These are phyloP conservation scores for Isabelozyma heimii DNA, from an alignment of 805 yeast genomes.

Conservation along the genomic window DNA sequence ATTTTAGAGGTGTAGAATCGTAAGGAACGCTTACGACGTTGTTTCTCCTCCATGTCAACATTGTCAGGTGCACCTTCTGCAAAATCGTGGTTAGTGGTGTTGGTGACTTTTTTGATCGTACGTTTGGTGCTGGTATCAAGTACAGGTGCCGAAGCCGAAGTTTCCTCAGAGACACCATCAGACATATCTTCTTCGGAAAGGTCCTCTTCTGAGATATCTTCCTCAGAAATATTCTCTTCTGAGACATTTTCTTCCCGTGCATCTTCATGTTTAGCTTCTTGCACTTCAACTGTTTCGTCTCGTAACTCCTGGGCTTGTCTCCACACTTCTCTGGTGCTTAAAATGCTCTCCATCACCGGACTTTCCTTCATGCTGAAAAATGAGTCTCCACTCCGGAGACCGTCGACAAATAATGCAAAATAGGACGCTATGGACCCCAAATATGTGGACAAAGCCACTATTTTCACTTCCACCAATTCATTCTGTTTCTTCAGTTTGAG, in stretches of 20 bases:
- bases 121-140: conserved; percentile 55
- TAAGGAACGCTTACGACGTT: conserved; percentile 71
- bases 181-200: conserved; percentile 7
- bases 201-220: conserved; percentile 7
- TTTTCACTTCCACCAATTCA: conserved; percentile 49
- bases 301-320: conserved; percentile 68
- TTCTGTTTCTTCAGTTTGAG: conserved; percentile 14
- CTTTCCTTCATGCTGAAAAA: conserved; percentile 72
- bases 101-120: conserved; percentile 38
- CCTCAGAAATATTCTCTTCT: conserved; percentile 4
- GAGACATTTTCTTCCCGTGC: neutral
- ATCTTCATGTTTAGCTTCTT: neutral
- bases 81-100: conserved; percentile 44
- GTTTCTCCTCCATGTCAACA: conserved; percentile 84
- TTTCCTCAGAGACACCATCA: conserved; percentile 10
- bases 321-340: conserved; percentile 85
- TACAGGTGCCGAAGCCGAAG: conserved; percentile 29
- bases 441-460: conserved; percentile 73
- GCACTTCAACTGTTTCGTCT: conserved; percentile 7
- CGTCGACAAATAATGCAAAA: conserved; percentile 67
- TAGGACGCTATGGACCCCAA: conserved; percentile 76
- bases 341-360: conserved; percentile 83
- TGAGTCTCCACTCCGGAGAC: conserved; percentile 51
- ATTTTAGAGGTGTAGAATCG: conserved; percentile 97
- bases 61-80: conserved; percentile 70